Base-by-base conservation (phyloP, 768 basidiomycete species). In the Leccinum broughii region DNA sequence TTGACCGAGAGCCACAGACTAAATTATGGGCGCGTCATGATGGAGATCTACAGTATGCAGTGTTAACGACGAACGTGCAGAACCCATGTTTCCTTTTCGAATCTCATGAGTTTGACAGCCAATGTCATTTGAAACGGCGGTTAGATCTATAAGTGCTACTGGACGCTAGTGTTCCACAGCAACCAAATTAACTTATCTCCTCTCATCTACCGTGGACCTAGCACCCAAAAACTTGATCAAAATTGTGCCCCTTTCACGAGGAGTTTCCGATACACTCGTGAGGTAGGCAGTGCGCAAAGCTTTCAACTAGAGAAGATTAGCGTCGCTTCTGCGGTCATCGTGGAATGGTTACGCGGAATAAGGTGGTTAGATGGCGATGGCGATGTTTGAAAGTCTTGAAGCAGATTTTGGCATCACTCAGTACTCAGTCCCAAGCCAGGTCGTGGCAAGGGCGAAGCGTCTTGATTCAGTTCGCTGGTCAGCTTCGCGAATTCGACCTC, bases 401-500 rank as follows among this genome's bases (percentile, higher is more conserved):
- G 6, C 48, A 24, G 5, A 67, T 67, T 65, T 46, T 59, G 2
- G 28, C 3, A 8, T 2, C 56, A 3, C 58, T 66, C 13, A 7
- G 24, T 7, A 3, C 58, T 66, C 13, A 7, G 24, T 7, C 6
- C 10, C 0, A 59, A 44, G 37, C 13, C 15, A 28, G 10, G 41
- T 8, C 11, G 32, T 11, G 11, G 51, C 10, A 11, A 55, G 28
- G 46, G 63, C 6, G 64, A 61, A 20, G 57, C 50, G 49, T 69
- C 67, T 34, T 61, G 58, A 11, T 61, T 57, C 14, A 73, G 35
- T 28, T 73, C 64, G 11, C n/a, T 55, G 1, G 68, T 75, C 50
- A 73, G 22, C 56, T 67, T 64, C 32, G 66, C 71, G 48, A 75
- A 72, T 44, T 73, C 73, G 1, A 73, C 58, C 8, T 67, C 71